Percentiles rank a stretch among this genome's conserved stretches.
These are phyloP conservation scores for Suillus variegatus DNA, from an alignment of 768 basidiomycete genomes.

Conservation along the genomic window DNA sequence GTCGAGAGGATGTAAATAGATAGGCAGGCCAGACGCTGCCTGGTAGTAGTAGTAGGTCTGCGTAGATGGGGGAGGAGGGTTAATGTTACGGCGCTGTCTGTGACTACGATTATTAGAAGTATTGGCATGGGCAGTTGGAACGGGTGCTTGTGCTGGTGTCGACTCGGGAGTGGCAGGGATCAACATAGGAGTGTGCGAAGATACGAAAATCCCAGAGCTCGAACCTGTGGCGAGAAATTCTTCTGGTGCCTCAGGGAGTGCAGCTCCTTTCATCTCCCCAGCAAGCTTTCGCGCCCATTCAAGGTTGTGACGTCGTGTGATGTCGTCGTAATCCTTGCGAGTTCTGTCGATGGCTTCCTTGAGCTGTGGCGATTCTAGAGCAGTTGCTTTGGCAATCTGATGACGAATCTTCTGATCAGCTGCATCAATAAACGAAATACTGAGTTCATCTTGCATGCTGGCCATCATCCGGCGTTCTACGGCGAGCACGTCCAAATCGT, in stretches of 20 bases:
- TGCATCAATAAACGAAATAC: slow-evolving; percentile 75
- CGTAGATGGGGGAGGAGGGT: slow-evolving; percentile 83
- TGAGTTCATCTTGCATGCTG: slow-evolving; percentile 74
- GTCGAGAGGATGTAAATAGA: slow-evolving; percentile 95
- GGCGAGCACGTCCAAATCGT: slow-evolving; percentile 71
- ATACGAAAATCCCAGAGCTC: slow-evolving; percentile 1
- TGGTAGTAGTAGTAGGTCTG: slow-evolving; percentile 97
- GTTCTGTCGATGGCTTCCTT: slow-evolving; percentile 65
- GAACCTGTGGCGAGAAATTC: slow-evolving; percentile 49
- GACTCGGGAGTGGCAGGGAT: slow-evolving; percentile 13
- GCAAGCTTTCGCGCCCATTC: slow-evolving; percentile 22
- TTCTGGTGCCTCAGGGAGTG: slow-evolving; percentile 48
- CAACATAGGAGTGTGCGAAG: slow-evolving; percentile 29
- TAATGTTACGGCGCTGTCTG: slow-evolving; percentile 74
- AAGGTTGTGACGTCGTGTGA: slow-evolving; percentile 41
- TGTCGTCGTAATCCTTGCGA: slow-evolving; percentile 54
- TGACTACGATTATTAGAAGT: slow-evolving; percentile 41
- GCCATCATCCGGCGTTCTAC: slow-evolving; percentile 66
- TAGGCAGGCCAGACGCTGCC: slow-evolving; percentile 83
- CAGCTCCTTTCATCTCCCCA: slow-evolving; percentile 16
- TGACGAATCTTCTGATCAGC: slow-evolving; percentile 75
- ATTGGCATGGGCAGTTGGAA: slow-evolving; percentile 12
- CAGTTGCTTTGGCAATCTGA: slow-evolving; percentile 78
- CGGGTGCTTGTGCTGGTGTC: slow-evolving; percentile 10
- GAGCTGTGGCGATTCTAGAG: slow-evolving; percentile 71